Conservation (phyloP, 306 rosid genomes). For the Cucurbita argyrosperma region DNA sequence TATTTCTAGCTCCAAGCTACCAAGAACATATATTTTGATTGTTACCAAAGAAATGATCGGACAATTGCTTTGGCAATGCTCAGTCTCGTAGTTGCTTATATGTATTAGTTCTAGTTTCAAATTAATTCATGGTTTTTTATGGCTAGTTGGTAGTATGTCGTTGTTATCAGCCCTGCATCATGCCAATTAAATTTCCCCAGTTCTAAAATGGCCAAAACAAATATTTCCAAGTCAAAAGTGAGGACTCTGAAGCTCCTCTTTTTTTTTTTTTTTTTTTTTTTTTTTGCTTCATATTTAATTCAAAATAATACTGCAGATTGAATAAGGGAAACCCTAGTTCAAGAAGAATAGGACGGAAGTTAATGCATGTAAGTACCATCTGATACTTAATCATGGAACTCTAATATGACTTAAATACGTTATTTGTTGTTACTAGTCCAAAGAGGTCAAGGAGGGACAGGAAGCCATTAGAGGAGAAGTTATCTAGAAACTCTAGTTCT, state of each 20-base stretch:
- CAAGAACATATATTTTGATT: background rate
- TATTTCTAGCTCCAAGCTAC: background rate
- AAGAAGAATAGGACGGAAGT: too few species aligned
- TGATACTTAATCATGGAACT: background rate
- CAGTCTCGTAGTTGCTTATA: background rate
- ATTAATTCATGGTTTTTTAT: background rate
- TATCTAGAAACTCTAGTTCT: conserved; percentile 11
- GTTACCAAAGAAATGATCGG: background rate
- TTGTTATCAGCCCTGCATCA: background rate
- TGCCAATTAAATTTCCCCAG: background rate
- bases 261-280: background rate
- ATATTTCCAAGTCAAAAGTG: background rate
- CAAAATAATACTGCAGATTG: background rate
- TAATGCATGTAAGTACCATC: background rate
- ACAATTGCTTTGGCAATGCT: background rate
- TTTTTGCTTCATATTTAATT: background rate
- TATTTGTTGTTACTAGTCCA: conserved; percentile 33
- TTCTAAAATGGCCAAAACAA: background rate
- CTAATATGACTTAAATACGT: background rate
- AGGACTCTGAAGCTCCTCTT: background rate
- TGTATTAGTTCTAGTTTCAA: background rate
- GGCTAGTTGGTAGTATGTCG: background rate
- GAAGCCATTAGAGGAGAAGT: conserved; percentile 33
- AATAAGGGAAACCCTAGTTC: background rate
- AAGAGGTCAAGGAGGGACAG: conserved; percentile 70